Base-by-base conservation (phyloP, 139 green algal species). In the Eudorina sp. region DNA sequence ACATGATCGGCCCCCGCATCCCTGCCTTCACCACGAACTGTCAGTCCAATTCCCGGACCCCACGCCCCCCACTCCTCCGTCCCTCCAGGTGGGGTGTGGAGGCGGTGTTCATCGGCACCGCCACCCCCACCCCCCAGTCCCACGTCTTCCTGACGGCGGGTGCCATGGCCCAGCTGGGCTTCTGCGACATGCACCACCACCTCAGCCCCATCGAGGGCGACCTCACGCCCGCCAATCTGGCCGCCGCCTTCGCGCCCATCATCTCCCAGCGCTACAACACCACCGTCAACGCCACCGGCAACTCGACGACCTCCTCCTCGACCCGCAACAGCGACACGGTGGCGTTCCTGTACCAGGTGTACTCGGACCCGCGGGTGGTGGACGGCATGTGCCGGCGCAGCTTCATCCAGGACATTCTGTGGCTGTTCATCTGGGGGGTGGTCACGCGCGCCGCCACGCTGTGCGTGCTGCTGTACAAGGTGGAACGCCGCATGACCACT, bases 181-280 rank as follows among this genome's bases (percentile, higher is more conserved):
- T 78, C 68, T 88, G 83, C 83, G 66, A 81, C 68, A 80, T 88
- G 66, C 3, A 88, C 80, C 62, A 77, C 41, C n/a, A 86, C 5
- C 27, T 86, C 2, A 23, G 36, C 7, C 7, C 36, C 53, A 19
- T 84, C 7, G 77, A 84, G 4, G 75, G 75, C n/a, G 75, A 46
- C 31, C 75, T 83, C n/a, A 31, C 38, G n/a, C 46, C 75, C 16
- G n/a, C n/a, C 48, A 83, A 46, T 46, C 46, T 83, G 48, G 75
- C 53, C 36, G 4, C 46, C 6, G 77, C 77, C 53, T 73, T 84
- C 38, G 0, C 0, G 25, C 77, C 77, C 36, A 6, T 84, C 9
- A 48, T 84, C 25, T 53, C 70, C 36, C 23, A 73, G 25, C 36
- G 31, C n/a, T 84, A 55, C 53, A 72, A 72, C 77, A 84, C 53